Evolutionary conservation across 2,329 filamentous ascomycete genomes (phyloP), one percentile per base, ranked within the genome.

Genomic region (Cyphellophora europaea): DNA sequence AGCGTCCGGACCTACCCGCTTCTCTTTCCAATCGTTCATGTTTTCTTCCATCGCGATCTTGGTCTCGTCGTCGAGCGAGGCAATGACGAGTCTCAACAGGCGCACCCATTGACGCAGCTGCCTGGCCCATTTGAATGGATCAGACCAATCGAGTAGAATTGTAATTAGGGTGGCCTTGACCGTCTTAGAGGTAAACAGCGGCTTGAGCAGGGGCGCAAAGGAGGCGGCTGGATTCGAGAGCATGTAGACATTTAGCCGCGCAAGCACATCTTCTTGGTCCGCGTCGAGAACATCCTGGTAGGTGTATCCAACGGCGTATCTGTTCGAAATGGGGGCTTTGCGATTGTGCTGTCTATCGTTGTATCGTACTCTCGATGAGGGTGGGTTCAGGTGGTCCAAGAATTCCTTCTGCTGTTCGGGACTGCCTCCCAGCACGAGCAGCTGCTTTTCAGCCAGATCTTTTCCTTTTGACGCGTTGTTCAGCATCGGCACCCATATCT

Each of bases 211-310:
- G 19, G 82, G 79, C 27, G 82, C 78, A 57, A 94, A 94, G 12
- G 85, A 76, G 31, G 79, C 74, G 18, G 84, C 88, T 3, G 88
- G 84, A 48, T 79, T 84, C n/a, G 83, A 82, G 39, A 95, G 77
- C 36, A 93, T 77, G 61, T 94, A 91, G 34, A 93, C 70, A 12
- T 87, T 93, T 45, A 95, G 78, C 47, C 89, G 82, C 36, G 88
- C 88, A 49, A 95, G 73, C 16, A 82, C 89, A 63, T 95, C 88
- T 89, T 95, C 89, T 58, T 93, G 87, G 55, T 95, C 88, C 37
- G 85, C 82, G 59, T 95, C 88, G 23, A 94, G 70, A 23, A 95
- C 86, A 61, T 95, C 86, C 57, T 93, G 86, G 62, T 94, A 95
- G 35, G 88, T 94, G 57, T 95, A 95, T 33, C 88, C 88, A 40